These are phyloP conservation scores for Penicillium griseofulvum DNA, from an alignment of 2,329 filamentous ascomycete genomes.

Conservation along the genomic window DNA sequence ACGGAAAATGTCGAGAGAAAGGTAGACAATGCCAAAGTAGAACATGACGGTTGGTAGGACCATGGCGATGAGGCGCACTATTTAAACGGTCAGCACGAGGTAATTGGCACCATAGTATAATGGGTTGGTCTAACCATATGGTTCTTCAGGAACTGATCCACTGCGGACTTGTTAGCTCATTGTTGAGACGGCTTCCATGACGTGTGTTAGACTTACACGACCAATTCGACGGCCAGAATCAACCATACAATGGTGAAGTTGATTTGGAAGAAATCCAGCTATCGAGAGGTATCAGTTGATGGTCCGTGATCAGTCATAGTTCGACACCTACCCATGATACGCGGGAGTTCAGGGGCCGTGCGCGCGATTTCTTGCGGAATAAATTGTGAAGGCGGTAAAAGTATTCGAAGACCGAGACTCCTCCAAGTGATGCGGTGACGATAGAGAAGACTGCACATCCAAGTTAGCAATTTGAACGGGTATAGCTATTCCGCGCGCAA, in stretches of 20 bases:
- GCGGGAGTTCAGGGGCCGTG: conserved; percentile 42
- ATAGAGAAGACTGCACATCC: conserved; percentile 41
- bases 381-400: conserved; percentile 43
- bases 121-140: conserved; percentile 35
- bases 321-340: conserved; percentile 41
- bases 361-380: conserved; percentile 37
- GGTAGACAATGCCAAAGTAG: conserved; percentile 45
- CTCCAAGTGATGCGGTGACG: conserved; percentile 41
- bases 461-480: conserved; percentile 8
- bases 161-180: conserved; percentile 26
- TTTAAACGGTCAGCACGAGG: background rate
- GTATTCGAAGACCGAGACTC: conserved; percentile 45
- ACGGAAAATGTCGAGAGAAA: conserved; percentile 44
- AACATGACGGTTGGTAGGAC: conserved; percentile 47
- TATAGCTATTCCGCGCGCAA: background rate
- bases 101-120: background rate
- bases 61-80: conserved; percentile 46
- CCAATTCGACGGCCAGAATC: conserved; percentile 43
- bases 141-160: conserved; percentile 41
- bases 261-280: conserved; percentile 49
- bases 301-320: background rate
- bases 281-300: conserved; percentile 4
- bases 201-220: conserved; percentile 34
- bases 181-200: background rate
- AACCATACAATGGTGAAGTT: conserved; percentile 48